Evolutionary conservation across 495 filamentous ascomycete genomes (phyloP).

Genomic region (Penicillium antarcticum): DNA sequence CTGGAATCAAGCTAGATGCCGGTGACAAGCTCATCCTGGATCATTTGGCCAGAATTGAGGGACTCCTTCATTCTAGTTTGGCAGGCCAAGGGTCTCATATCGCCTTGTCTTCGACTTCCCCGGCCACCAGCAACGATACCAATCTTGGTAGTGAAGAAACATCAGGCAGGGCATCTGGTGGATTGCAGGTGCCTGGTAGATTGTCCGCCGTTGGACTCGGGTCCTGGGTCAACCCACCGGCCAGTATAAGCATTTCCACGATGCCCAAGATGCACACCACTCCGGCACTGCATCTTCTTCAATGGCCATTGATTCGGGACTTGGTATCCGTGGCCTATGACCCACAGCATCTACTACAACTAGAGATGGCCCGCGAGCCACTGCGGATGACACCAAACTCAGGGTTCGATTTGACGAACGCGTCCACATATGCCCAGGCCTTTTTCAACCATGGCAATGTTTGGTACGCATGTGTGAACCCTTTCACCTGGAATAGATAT

Average conservation of each 20-base stretch:
- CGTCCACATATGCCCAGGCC: constrained; percentile 67
- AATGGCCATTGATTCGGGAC: constrained; percentile 77
- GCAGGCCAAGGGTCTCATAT: constrained; percentile 42
- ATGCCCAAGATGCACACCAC: constrained; percentile 84
- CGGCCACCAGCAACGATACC: constrained; percentile 68
- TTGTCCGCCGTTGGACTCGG: constrained; percentile 65
- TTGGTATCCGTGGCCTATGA: constrained; percentile 73
- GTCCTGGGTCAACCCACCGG: constrained; percentile 61
- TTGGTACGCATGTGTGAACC: constrained; percentile 84
- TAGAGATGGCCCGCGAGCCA: constrained; percentile 78
- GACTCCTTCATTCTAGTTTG: constrained; percentile 66
- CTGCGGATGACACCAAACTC: constrained; percentile 55
- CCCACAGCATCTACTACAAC: constrained; percentile 71
- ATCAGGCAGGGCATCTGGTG: constrained; percentile 37
- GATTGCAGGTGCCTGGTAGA: constrained; percentile 45
- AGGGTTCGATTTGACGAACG: constrained; percentile 70
- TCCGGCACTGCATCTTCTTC: constrained; percentile 70
- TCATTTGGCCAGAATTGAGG: constrained; percentile 71
- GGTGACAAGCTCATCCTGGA: constrained; percentile 83
- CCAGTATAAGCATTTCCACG: constrained; percentile 66
- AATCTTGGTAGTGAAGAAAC: constrained; percentile 63
- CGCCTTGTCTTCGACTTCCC: constrained; percentile 53
- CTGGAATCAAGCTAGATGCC: constrained; percentile 82
- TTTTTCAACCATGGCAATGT: constrained; percentile 79
- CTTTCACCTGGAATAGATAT: constrained; percentile 74